Conservation (phyloP, 331 rosid genomes). For the Rhamnella rubrinervis region DNA sequence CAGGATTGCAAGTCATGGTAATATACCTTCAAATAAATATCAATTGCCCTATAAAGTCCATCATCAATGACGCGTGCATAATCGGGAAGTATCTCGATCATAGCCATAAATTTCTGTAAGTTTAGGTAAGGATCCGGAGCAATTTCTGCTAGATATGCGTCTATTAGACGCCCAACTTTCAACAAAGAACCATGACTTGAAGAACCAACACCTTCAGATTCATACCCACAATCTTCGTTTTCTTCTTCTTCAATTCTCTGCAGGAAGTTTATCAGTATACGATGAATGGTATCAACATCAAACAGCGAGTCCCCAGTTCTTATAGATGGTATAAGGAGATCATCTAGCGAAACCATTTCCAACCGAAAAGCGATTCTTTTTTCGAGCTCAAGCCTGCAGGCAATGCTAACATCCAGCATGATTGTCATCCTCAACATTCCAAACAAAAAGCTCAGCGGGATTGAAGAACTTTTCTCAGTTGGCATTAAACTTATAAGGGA, state of each 20-base stretch:
- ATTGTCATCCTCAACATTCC: constrained; percentile 82
- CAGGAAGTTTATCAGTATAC: constrained; percentile 65
- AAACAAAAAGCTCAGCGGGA: constrained; percentile 68
- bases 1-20: background rate
- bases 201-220: constrained; percentile 63
- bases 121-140: constrained; percentile 75
- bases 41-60: constrained; percentile 82
- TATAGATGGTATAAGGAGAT: constrained; percentile 72
- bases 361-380: constrained; percentile 67
- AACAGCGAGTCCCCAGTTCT: constrained; percentile 65
- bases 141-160: constrained; percentile 85
- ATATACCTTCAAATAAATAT: constrained; percentile 78
- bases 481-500: constrained; percentile 70
- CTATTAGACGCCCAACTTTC: constrained; percentile 81
- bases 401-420: constrained; percentile 56
- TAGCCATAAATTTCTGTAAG: constrained; percentile 53
- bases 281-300: constrained; percentile 80
- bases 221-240: constrained; percentile 68
- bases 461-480: constrained; percentile 49
- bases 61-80: constrained; percentile 85
- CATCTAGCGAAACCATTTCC: constrained; percentile 71
- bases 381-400: constrained; percentile 82
- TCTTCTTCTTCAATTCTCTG: constrained; percentile 82
- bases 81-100: constrained; percentile 80
- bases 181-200: constrained; percentile 63